Conservation (phyloP, 2,329 filamentous ascomycete species). For the Ophiocordyceps camponoti-floridani region DNA sequence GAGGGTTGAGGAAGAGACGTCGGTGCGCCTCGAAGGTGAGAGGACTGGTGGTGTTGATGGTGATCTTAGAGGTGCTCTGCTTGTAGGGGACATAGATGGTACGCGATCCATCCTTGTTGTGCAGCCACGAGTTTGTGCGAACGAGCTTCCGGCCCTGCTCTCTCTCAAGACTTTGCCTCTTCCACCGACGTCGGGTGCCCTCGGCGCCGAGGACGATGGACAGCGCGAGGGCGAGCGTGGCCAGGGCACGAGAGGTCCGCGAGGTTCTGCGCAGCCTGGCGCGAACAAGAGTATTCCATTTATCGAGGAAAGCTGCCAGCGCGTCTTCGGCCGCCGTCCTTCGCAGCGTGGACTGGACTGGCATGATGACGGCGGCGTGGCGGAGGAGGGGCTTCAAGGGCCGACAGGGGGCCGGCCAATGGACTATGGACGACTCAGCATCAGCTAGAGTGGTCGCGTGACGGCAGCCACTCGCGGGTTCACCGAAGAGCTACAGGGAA, state of each 20-base stretch:
- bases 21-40: constrained; percentile 95
- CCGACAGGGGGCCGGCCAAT: background rate
- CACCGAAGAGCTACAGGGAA: background rate
- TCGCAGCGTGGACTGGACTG: constrained; percentile 70
- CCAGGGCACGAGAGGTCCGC: constrained; percentile 53
- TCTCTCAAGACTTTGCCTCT: constrained; percentile 52
- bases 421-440: background rate
- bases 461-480: background rate
- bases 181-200: constrained; percentile 65
- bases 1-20: constrained; percentile 80
- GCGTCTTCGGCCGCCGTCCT: constrained; percentile 47
- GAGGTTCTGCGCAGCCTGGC: constrained; percentile 45
- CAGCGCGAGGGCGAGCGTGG: constrained; percentile 55
- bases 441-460: background rate
- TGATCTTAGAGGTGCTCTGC: constrained; percentile 73
- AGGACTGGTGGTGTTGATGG: constrained; percentile 75
- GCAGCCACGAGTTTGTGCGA: constrained; percentile 78
- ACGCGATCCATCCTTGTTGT: constrained; percentile 85
- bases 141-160: constrained; percentile 70
- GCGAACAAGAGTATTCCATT: constrained; percentile 35
- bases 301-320: constrained; percentile 43
- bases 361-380: constrained; percentile 37
- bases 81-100: constrained; percentile 93
- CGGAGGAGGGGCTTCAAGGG: background rate
- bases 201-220: constrained; percentile 67